Evolutionary conservation across 305 asterid genomes (phyloP).

Genomic region (Salvia sclarea): DNA sequence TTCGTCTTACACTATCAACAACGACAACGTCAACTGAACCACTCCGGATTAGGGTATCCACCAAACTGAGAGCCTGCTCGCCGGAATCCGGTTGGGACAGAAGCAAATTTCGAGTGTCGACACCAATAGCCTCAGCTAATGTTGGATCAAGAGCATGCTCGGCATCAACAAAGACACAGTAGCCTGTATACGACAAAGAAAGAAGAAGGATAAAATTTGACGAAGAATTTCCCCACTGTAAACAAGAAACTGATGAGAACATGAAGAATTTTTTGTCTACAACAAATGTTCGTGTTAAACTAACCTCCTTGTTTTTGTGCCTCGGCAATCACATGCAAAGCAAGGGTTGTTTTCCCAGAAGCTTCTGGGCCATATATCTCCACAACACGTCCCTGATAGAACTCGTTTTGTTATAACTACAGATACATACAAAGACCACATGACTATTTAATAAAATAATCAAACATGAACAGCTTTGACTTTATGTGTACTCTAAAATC

Average conservation of each 20-base stretch:
- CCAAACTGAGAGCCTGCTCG: constrained; percentile 97
- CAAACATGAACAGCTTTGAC: constrained; percentile 5
- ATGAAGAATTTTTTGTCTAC: background rate
- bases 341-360: constrained; percentile 92
- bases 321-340: constrained; percentile 85
- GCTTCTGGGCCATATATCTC: constrained; percentile 96
- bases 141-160: constrained; percentile 98
- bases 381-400: constrained; percentile 76
- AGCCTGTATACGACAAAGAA: constrained; percentile 49
- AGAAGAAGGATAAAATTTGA: constrained; percentile 1
- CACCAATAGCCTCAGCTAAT: constrained; percentile 86
- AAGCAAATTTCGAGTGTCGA: constrained; percentile 76
- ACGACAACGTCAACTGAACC: constrained; percentile 98
- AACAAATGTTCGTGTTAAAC: constrained; percentile 4
- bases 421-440: constrained; percentile 6
- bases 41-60: constrained; percentile 94
- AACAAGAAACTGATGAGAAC: background rate
- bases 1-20: constrained; percentile 83
- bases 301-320: constrained; percentile 89
- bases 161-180: constrained; percentile 94
- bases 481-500: background rate
- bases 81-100: constrained; percentile 97
- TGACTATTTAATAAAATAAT: constrained; percentile 1
- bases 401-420: constrained; percentile 21
- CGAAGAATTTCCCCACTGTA: constrained; percentile 17